Evolutionary conservation across 1,284 basidiomycete species (phyloP).

Genomic region (Ustilago esculenta): DNA sequence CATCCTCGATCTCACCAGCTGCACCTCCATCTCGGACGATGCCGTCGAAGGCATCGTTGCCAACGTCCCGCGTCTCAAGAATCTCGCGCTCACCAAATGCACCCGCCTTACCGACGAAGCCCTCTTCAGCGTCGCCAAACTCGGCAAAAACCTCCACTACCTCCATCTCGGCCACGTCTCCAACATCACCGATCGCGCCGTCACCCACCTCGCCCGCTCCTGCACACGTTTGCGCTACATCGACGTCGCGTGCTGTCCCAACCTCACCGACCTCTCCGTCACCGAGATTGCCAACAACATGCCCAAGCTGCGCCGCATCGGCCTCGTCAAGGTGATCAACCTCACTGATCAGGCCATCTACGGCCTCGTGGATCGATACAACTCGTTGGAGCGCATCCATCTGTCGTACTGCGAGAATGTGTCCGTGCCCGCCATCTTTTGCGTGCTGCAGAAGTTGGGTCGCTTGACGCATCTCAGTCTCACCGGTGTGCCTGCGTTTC

Average conservation of each 20-base stretch:
- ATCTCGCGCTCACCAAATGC: slow-evolving; percentile 92
- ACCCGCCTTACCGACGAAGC: slow-evolving; percentile 82
- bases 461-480: slow-evolving; percentile 93
- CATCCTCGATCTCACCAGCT: slow-evolving; percentile 76
- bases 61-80: slow-evolving; percentile 88
- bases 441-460: slow-evolving; percentile 83
- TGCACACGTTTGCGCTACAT: slow-evolving; percentile 96
- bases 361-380: slow-evolving; percentile 77
- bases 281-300: slow-evolving; percentile 84
- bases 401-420: slow-evolving; percentile 97
- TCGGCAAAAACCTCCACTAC: slow-evolving; percentile 93
- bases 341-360: slow-evolving; percentile 93
- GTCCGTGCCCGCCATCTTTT: slow-evolving; percentile 88
- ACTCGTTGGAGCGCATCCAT: slow-evolving; percentile 89
- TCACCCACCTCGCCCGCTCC: slow-evolving; percentile 81
- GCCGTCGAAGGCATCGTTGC: slow-evolving; percentile 88
- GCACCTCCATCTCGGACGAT: slow-evolving; percentile 82
- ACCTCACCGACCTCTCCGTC: slow-evolving; percentile 91
- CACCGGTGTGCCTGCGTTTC: slow-evolving; percentile 93
- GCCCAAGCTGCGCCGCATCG: slow-evolving; percentile 90
- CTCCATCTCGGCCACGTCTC: slow-evolving; percentile 91
- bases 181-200: slow-evolving; percentile 86
- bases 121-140: slow-evolving; percentile 82
- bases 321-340: slow-evolving; percentile 88
- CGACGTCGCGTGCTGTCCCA: slow-evolving; percentile 93